Evolutionary conservation across 352 stramenopile genomes (phyloP).

Genomic region (Globisporangium takayamanum): DNA sequence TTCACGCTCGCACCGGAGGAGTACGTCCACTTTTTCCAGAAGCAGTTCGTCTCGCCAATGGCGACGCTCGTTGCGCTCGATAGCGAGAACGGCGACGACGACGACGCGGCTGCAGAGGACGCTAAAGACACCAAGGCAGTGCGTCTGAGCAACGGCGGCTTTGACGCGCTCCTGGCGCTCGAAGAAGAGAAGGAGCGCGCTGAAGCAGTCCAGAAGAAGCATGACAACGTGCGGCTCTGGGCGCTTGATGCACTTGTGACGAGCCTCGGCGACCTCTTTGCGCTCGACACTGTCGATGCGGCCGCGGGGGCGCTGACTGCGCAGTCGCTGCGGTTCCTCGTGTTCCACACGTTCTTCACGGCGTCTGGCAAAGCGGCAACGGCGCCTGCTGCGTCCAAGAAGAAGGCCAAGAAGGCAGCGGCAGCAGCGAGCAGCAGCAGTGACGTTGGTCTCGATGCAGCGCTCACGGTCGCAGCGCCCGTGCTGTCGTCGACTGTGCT

Average conservation of each 20-base stretch:
- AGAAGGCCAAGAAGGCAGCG: constrained; percentile 45
- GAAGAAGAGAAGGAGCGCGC: constrained; percentile 78
- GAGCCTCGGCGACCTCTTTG: constrained; percentile 34
- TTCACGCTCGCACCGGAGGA: constrained; percentile 36
- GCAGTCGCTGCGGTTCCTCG: constrained; percentile 51
- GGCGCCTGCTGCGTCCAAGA: constrained; percentile 23
- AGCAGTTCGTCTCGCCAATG: constrained; percentile 60
- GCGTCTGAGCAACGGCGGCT: constrained; percentile 35
- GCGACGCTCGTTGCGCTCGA: constrained; percentile 42
- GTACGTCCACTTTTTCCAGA: constrained; percentile 69
- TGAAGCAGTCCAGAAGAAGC: constrained; percentile 39
- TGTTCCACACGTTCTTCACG: constrained; percentile 67
- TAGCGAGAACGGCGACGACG: constrained; percentile 22
- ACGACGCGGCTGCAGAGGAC: constrained; percentile 21
- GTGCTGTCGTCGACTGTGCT: constrained; percentile 42
- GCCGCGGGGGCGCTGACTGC: constrained; percentile 21
- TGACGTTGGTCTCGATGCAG: constrained; percentile 17
- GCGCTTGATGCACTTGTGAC: constrained; percentile 56
- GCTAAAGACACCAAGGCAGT: constrained; percentile 23
- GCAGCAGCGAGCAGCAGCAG: constrained; percentile 19
- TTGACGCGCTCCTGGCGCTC: constrained; percentile 62
- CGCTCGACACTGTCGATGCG: constrained; percentile 17
- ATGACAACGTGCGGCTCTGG: constrained; percentile 67
- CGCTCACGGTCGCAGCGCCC: constrained; percentile 21
- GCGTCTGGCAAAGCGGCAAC: constrained; percentile 12